Evolutionary conservation across 768 basidiomycete species (phyloP).

Genomic region (Mycena rebaudengoi): DNA sequence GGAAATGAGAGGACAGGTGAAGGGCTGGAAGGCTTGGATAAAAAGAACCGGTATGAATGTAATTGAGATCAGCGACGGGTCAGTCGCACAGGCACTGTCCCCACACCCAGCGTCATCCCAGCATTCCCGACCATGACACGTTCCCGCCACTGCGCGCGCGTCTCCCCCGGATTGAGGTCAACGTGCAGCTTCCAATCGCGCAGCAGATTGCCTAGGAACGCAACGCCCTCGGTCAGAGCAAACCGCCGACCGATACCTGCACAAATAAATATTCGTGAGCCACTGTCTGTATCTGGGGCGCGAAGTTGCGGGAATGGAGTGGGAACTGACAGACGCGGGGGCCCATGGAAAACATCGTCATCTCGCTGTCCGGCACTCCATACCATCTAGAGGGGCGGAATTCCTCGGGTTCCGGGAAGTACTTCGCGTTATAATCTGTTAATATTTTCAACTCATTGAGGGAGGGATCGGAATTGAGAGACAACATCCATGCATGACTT

Average conservation of each 20-base stretch:
- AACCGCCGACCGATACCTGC: not conserved
- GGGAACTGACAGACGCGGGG: not conserved
- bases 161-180: not conserved
- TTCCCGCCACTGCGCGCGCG: not conserved
- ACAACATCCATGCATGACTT: not conserved
- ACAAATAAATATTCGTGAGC: no score
- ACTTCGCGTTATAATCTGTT: slow-evolving; percentile 2
- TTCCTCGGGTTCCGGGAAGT: slow-evolving; percentile 1
- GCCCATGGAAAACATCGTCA: not conserved
- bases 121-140: not conserved
- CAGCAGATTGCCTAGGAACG: not conserved
- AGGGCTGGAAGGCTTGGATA: no score
- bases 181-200: slow-evolving; percentile 1
- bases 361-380: not conserved
- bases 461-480: not conserved
- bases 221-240: not conserved
- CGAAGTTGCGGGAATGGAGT: not conserved
- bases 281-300: no score
- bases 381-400: not conserved
- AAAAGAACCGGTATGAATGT: no score
- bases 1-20: no score
- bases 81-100: not conserved
- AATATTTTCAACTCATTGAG: no score
- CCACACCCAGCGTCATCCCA: not conserved
- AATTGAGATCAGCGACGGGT: not conserved